Base-by-base conservation (phyloP, 1,139 yeast species). In the Pneumocystis jirovecii region DNA sequence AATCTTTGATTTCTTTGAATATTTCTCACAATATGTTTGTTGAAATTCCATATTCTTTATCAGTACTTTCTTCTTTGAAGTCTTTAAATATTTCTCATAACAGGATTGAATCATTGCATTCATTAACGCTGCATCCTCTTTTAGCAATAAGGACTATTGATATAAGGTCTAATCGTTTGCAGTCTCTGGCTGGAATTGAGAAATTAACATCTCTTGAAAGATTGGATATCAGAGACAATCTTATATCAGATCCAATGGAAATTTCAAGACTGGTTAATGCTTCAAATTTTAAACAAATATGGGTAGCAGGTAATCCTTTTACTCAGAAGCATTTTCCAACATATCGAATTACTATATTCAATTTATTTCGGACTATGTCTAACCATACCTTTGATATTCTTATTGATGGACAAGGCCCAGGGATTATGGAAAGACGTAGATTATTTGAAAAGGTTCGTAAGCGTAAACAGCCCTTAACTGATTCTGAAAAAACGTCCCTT, bases 391-490 rank as follows among this genome's bases (percentile, higher is more conserved):
- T 81, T 67, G 73, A 73, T 29, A 73, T 83, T 68, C 79, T 81
- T 70, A 80, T 84, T 63, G 87, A 84, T 71, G 87, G 85, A 65
- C 82, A 85, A 10, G 74, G 81, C 66, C 87, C 88, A 0, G 87
- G 88, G 0, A 80, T 84, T 67, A 82, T 84, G 72, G 88, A 84
- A 64, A 69, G 67, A 60, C 68, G 71, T 17, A 64, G 65, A 21
- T 60, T 70, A 25, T 63, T 60, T 25, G 68, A 69, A 40, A 65
- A 71, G 1, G 71, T 66, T 3, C 64, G 63, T 39, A 70, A 68
- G 35, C 12, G 40, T 17, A 61, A 64, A 4, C 66, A 68, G 29
- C 59, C 65, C 8, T n/a, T 25, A 15, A 6, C 35, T 17, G 60
- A 61, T 56, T 42, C 61, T 3, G 40, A 21, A 19, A 31, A 60